Percentiles rank a stretch among this genome's conserved stretches.
Evolutionary conservation across 129 eudicot species (phyloP).

Genomic region (Logfia minima): DNA sequence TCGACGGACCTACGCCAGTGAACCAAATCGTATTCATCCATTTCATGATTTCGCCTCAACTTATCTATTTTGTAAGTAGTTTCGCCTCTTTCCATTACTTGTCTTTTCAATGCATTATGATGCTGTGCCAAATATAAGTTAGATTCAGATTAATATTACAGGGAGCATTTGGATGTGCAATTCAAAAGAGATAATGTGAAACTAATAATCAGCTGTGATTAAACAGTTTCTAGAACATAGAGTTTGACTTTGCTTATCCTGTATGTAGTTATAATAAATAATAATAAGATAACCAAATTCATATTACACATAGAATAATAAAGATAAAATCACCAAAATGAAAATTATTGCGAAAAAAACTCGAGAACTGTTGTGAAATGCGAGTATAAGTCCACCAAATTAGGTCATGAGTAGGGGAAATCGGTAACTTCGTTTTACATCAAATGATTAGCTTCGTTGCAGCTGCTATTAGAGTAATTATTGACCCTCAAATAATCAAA

Average conservation of each 20-base stretch:
- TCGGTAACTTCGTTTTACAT: not conserved
- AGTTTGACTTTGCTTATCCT: not conserved
- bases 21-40: constrained; percentile 96
- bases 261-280: too few species aligned
- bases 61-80: constrained; percentile 54
- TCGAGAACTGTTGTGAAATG: not conserved
- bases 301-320: not conserved
- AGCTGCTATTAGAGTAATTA: not conserved
- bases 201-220: not conserved
- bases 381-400: not conserved
- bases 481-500: not conserved
- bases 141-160: constrained; percentile 3
- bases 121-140: constrained; percentile 43
- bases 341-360: not conserved
- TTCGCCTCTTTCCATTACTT: constrained; percentile 78
- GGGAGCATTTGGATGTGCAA: not conserved
- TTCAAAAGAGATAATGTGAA: not conserved
- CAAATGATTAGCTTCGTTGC: too few species aligned
- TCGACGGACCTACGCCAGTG: constrained; percentile 97
- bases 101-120: constrained; percentile 53
- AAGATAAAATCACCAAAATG: not conserved
- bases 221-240: not conserved
- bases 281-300: not conserved
- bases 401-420: not conserved
- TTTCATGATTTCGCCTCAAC: constrained; percentile 76